Conservation (phyloP, 108 stramenopile genomes). For the Aureococcus anophagefferens region DNA sequence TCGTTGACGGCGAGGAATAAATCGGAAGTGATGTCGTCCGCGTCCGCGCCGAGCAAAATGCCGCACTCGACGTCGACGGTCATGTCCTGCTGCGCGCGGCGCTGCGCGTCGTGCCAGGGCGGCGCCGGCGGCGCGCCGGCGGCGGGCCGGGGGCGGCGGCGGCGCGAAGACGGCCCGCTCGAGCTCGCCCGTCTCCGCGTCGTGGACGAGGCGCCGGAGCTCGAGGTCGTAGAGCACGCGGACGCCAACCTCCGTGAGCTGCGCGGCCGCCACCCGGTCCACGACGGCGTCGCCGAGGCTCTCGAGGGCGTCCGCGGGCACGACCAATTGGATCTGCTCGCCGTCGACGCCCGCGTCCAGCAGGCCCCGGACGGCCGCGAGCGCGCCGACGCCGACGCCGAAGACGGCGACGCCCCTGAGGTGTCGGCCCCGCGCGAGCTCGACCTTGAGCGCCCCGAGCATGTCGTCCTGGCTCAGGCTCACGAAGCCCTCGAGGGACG, state of each 20-base stretch:
- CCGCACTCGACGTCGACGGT: conserved; percentile 7
- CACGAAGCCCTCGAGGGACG: background rate
- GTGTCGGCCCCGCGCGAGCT: background rate
- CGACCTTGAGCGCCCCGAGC: background rate
- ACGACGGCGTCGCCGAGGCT: conserved; percentile 3
- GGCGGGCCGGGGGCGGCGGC: background rate
- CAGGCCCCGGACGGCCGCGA: conserved; percentile 7
- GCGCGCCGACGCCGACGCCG: conserved; percentile 3
- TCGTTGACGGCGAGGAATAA: conserved; percentile 37
- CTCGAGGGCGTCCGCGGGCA: background rate
- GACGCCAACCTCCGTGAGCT: conserved; percentile 3
- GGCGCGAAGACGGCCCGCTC: background rate
- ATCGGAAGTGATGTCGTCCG: conserved; percentile 29
- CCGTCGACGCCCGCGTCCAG: conserved; percentile 8
- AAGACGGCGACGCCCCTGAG: background rate
- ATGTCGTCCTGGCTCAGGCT: background rate
- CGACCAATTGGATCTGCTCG: background rate
- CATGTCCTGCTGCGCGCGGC: background rate
- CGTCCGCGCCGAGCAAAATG: conserved; percentile 32
- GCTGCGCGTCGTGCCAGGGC: too few species aligned
- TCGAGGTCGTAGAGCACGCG: background rate
- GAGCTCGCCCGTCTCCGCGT: background rate
- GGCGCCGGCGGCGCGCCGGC: background rate
- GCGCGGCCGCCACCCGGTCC: conserved; percentile 1
- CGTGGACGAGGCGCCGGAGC: background rate